These are phyloP conservation scores for Rehmannia glutinosa DNA, from an alignment of 257 asterid species.

Conservation along the genomic window DNA sequence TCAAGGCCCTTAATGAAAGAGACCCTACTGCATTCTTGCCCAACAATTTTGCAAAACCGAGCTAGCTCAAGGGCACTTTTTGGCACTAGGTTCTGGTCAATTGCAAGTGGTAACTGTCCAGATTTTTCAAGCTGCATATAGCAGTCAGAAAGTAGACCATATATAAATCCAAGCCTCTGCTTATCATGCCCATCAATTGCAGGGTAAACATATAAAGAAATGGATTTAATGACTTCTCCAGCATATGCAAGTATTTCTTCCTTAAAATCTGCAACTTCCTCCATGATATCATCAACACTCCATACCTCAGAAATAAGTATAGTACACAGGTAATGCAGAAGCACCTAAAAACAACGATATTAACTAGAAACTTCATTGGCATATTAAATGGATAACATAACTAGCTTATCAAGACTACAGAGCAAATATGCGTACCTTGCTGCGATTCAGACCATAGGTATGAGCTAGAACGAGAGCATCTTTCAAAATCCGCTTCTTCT, in stretches of 20 bases:
- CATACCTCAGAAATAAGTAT: conserved; percentile 73
- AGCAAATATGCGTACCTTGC: conserved; percentile 48
- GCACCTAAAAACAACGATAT: conserved; percentile 52
- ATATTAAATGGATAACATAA: conserved; percentile 4
- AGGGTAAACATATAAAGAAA: conserved; percentile 59
- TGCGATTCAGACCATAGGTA: conserved; percentile 65
- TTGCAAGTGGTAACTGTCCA: conserved; percentile 29
- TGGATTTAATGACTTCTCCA: conserved; percentile 55
- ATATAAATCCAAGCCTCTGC: conserved; percentile 74
- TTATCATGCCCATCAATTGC: conserved; percentile 77
- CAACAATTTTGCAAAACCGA: conserved; percentile 49
- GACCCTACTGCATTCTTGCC: conserved; percentile 71
- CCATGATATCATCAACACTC: conserved; percentile 60
- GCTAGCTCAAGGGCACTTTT: conserved; percentile 35
- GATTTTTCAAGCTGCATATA: conserved; percentile 46
- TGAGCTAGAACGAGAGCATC: conserved; percentile 58
- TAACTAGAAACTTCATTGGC: conserved; percentile 11
- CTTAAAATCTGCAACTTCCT: conserved; percentile 58
- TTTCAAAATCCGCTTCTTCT: conserved; percentile 68
- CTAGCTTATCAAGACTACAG: neutral
- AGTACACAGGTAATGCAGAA: conserved; percentile 61
- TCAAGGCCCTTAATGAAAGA: conserved; percentile 63
- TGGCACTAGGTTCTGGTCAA: conserved; percentile 27
- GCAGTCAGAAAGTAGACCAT: conserved; percentile 80
- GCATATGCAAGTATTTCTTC: conserved; percentile 57